Percentiles rank a stretch among this genome's conserved stretches.
Evolutionary conservation across 2,329 filamentous ascomycete species (phyloP).

Genomic region (Alternaria triticimaculans): DNA sequence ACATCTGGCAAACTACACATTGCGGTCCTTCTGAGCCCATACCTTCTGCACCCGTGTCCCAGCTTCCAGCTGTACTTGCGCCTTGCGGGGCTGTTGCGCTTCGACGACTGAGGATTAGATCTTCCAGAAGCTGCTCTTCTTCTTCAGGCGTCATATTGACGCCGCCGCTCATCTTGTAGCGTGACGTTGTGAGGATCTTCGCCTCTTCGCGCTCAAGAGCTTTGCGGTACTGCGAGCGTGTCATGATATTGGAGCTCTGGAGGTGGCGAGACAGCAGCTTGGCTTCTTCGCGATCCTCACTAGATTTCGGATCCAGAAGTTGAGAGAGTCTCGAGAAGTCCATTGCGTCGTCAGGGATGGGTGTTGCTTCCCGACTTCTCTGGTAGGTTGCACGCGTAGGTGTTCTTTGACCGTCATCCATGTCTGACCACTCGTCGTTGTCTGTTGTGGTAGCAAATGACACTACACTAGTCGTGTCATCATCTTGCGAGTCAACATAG

Average conservation of each 20-base stretch:
- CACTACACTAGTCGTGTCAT: constrained; percentile 84
- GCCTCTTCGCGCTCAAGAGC: constrained; percentile 73
- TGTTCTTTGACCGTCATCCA: constrained; percentile 65
- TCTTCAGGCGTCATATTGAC: constrained; percentile 53
- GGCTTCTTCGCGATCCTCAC: constrained; percentile 82
- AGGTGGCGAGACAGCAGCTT: constrained; percentile 82
- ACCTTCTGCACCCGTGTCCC: constrained; percentile 75
- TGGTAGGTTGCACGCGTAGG: constrained; percentile 73
- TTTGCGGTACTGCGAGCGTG: constrained; percentile 76
- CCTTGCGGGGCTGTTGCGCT: constrained; percentile 46
- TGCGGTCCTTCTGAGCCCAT: constrained; percentile 78
- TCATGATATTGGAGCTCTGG: constrained; percentile 73
- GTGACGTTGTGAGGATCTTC: constrained; percentile 64
- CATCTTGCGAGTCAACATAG: constrained; percentile 69
- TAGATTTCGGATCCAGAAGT: constrained; percentile 79
- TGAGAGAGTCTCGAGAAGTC: constrained; percentile 74
- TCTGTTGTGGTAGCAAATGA: constrained; percentile 65
- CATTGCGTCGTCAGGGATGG: constrained; percentile 57
- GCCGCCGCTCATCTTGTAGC: constrained; percentile 35
- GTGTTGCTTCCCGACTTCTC: constrained; percentile 59
- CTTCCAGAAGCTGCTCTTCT: constrained; percentile 65
- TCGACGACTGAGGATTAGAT: constrained; percentile 63
- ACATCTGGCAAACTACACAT: constrained; percentile 91
- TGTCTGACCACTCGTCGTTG: constrained; percentile 49
- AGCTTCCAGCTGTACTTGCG: constrained; percentile 53